phyloP scores from a whole-genome alignment of 345 rosid species.

The Rhodomyrtus tomentosa region DNA sequence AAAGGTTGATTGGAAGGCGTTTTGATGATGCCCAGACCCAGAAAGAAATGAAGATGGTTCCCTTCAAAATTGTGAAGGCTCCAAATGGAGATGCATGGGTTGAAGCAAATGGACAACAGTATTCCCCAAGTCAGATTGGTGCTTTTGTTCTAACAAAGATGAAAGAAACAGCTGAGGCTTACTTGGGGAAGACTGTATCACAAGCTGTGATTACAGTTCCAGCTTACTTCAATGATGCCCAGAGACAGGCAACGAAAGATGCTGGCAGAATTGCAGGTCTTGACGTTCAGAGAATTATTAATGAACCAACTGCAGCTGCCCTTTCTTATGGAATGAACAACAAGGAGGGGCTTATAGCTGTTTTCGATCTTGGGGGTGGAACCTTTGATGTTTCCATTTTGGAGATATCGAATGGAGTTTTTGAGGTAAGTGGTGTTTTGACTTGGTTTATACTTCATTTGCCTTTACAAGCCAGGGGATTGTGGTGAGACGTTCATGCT shows the following conservation, averaged over 20 bases:
- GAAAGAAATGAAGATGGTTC: constrained; percentile 87
- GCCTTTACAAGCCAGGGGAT: neutral
- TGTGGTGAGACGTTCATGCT: neutral
- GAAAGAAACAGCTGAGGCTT: constrained; percentile 89
- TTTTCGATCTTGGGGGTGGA: constrained; percentile 92
- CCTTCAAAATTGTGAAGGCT: constrained; percentile 73
- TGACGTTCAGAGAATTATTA: constrained; percentile 80
- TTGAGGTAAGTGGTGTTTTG: constrained; percentile 40
- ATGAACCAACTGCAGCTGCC: constrained; percentile 95
- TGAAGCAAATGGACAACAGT: constrained; percentile 70
- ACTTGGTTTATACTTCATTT: neutral
- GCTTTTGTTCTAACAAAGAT: constrained; percentile 78
- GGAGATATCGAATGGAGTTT: constrained; percentile 91
- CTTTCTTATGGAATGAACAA: constrained; percentile 89
- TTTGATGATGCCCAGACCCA: constrained; percentile 72
- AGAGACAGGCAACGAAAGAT: constrained; percentile 93
- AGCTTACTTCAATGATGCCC: constrained; percentile 94
- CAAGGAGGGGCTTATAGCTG: constrained; percentile 90
- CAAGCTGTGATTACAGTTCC: constrained; percentile 89
- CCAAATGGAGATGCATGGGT: constrained; percentile 97
- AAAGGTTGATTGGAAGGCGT: constrained; percentile 73
- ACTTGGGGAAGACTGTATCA: constrained; percentile 55
- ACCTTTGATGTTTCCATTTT: constrained; percentile 80
- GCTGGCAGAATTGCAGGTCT: constrained; percentile 92
- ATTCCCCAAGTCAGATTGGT: constrained; percentile 84